These are phyloP conservation scores for Baorangia bicolor DNA, from an alignment of 768 basidiomycete genomes.

Conservation along the genomic window DNA sequence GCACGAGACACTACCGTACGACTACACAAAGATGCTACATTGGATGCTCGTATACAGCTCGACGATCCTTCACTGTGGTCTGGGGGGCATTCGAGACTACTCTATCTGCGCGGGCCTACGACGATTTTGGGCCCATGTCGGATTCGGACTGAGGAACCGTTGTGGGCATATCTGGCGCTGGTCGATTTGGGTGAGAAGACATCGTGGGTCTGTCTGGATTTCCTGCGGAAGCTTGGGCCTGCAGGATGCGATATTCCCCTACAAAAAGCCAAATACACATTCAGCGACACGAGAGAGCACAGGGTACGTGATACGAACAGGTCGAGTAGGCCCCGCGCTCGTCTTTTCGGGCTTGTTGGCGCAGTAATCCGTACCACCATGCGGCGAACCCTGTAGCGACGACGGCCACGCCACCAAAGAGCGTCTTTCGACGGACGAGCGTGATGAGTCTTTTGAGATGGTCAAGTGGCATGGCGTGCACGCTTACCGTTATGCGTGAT, in stretches of 20 bases:
- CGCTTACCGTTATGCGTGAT: constrained; percentile 10
- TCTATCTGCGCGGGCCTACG: background rate
- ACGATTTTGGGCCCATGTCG: background rate
- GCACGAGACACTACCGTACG: background rate
- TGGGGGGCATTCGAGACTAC: background rate
- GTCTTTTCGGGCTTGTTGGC: constrained; percentile 21
- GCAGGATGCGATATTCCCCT: constrained; percentile 31
- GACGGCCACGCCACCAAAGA: constrained; percentile 25
- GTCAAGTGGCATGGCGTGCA: too few species aligned
- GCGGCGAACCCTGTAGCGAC: constrained; percentile 19
- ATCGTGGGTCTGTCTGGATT: constrained; percentile 19
- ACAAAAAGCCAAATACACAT: too few species aligned
- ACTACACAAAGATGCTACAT: background rate
- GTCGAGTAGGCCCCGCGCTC: constrained; percentile 12
- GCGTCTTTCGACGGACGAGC: constrained; percentile 12
- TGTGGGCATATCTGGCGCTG: background rate
- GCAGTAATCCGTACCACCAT: constrained; percentile 23
- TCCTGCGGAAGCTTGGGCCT: constrained; percentile 17
- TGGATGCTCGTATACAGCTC: background rate
- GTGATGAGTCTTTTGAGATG: background rate
- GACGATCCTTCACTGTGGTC: background rate
- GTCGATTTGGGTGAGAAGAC: background rate
- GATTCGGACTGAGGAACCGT: background rate
- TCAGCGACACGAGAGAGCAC: background rate
- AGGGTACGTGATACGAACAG: constrained; percentile 12